A percentile compares a stretch with the other conserved stretches of the same genome.
These are phyloP conservation scores for Gnetum montanum DNA, from an alignment of 75 land plant genomes.

Conservation along the genomic window DNA sequence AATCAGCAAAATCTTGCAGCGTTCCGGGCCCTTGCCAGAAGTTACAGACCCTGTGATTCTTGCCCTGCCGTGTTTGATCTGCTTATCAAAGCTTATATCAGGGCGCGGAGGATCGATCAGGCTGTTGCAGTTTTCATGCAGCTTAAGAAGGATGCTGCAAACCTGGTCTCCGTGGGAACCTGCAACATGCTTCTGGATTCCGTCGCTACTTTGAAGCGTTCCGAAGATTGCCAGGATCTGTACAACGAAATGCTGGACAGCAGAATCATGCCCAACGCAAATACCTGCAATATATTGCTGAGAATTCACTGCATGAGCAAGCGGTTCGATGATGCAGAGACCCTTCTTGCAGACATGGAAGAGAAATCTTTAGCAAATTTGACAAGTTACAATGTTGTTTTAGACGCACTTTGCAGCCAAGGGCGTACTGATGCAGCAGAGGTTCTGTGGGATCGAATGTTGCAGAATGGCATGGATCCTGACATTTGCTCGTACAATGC, in stretches of 20 bases:
- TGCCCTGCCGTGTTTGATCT: slow-evolving; percentile 57
- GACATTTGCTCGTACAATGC: slow-evolving; percentile 17
- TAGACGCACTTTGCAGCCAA: slow-evolving; percentile 1
- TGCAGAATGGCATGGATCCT: slow-evolving; percentile 13
- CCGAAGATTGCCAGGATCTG: slow-evolving; percentile 12
- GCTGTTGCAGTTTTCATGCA: slow-evolving; percentile 16
- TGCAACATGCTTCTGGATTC: slow-evolving; percentile 26
- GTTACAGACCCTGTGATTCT: slow-evolving; percentile 34
- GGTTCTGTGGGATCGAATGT: slow-evolving; percentile 7
- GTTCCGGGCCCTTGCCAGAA: slow-evolving; percentile 24
- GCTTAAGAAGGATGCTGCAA: slow-evolving; percentile 20
- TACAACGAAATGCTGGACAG: slow-evolving; percentile 23
- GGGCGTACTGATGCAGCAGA: slow-evolving; percentile 5
- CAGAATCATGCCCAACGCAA: background rate
- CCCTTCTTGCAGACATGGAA: slow-evolving; percentile 3
- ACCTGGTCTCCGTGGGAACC: slow-evolving; percentile 9
- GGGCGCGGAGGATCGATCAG: slow-evolving; percentile 22
- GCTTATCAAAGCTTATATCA: slow-evolving; percentile 27
- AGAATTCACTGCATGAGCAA: background rate
- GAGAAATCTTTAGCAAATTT: background rate
- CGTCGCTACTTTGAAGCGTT: slow-evolving; percentile 15
- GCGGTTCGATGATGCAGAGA: background rate
- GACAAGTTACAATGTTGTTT: slow-evolving; percentile 7
- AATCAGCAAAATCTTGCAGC: no score
- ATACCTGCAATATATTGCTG: slow-evolving; percentile 3